Base-by-base conservation (phyloP, 2,329 filamentous ascomycete genomes). In the Epichloe gansuensis region DNA sequence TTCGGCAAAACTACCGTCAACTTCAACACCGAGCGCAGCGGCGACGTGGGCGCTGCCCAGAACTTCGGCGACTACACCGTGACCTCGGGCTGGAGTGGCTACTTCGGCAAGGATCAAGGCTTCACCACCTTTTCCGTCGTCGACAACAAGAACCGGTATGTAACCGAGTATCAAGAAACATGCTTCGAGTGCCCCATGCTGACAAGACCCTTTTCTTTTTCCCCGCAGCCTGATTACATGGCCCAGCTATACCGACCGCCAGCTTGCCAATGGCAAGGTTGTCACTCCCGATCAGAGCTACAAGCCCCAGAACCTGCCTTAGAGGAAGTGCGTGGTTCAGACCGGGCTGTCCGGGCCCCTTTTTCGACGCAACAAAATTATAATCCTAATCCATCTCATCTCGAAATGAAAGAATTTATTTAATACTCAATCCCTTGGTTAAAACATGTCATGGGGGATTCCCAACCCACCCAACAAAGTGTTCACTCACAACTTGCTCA, bases 121-220 rank as follows among this genome's bases (percentile, higher is more conserved):
- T 80, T 79, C 68, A 79, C 76, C 25, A 77, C 73, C 23, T 64
- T 80, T 31, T 67, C 72, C 21, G 71, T 80, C 50, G 69, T 72
- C 46, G 66, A 77, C 63, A 64, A 67, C 56, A 56, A 57, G 49
- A 62, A 67, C 57, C 64, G 31, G 49, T 51, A 47, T 13, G 49
- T 51, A 12, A 8, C 23, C 11, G 31, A n/a, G 17, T 3, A 6
- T 34, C 3, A 6, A 44, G 7, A 21, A 11, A 17, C 27, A 31
- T 31, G 27, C 27, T 31, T 31, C 27, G 27, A 31, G 1, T 31
- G 8, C 27, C 27, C 4, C 27, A 6, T 6, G 0, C 8, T 42
- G 17, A 23, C 21, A 23, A 5, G 2, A 5, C 5, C 5, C 39
- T 21, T 40, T 40, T 13, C 2, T 4, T 13, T 9, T 43, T 5